Percentiles rank a stretch among this genome's conserved stretches.
Evolutionary conservation across 192 early-diverging fungal species (phyloP).

Genomic region (Rhizophagus sp.): DNA sequence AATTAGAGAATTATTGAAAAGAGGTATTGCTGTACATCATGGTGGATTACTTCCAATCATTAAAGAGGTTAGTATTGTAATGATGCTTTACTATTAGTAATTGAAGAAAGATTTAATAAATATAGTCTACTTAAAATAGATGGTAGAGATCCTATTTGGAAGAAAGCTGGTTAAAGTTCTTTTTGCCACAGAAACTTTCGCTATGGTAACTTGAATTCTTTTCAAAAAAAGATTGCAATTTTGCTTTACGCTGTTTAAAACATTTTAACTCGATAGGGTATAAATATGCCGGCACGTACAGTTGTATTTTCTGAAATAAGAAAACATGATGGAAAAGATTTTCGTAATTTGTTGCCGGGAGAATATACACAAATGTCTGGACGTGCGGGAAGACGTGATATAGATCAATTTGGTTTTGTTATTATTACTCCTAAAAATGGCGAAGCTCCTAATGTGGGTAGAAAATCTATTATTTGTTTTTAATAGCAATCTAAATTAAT

Average conservation of each 20-base stretch:
- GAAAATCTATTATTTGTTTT: not conserved
- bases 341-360: constrained; percentile 75
- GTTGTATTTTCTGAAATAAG: constrained; percentile 91
- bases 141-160: constrained; percentile 95
- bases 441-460: constrained; percentile 31
- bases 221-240: not conserved
- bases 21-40: constrained; percentile 98
- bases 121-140: constrained; percentile 39
- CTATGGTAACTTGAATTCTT: constrained; percentile 65
- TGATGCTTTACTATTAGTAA: not conserved
- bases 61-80: constrained; percentile 70
- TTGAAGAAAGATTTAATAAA: no score
- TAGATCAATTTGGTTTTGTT: constrained; percentile 90
- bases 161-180: constrained; percentile 86
- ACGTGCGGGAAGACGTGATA: constrained; percentile 91
- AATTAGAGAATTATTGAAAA: constrained; percentile 79
- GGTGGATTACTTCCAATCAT: constrained; percentile 94
- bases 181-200: constrained; percentile 99
- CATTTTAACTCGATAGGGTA: constrained; percentile 56
- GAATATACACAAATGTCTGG: constrained; percentile 99
- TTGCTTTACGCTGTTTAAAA: no score
- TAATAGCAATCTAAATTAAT: not conserved
- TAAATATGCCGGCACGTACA: constrained; percentile 94
- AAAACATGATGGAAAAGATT: constrained; percentile 91
- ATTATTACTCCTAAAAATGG: constrained; percentile 69